These are phyloP conservation scores for Phytophthora aleatoria DNA, from an alignment of 352 stramenopile genomes.

Conservation along the genomic window DNA sequence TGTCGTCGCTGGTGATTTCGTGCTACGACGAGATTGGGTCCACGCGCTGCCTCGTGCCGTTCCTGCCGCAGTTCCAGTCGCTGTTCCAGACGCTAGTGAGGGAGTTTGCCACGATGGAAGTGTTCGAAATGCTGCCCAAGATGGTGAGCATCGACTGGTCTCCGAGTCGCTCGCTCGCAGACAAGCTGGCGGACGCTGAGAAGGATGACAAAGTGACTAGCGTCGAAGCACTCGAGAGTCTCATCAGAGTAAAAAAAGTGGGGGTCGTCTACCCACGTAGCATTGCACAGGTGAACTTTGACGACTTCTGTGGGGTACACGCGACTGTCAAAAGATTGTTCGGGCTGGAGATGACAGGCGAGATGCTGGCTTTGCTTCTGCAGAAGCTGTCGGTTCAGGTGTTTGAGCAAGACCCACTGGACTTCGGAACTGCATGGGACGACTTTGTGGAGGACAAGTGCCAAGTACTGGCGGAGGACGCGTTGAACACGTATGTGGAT, in stretches of 20 bases:
- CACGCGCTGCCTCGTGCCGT: constrained; percentile 18
- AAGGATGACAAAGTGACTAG: constrained; percentile 9
- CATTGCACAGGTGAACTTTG: constrained; percentile 31
- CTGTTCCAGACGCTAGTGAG: constrained; percentile 50
- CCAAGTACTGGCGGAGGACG: constrained; percentile 53
- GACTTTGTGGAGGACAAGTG: constrained; percentile 68
- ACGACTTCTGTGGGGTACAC: constrained; percentile 38
- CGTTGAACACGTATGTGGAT: constrained; percentile 73
- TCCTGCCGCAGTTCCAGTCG: constrained; percentile 47
- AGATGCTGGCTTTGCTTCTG: constrained; percentile 54
- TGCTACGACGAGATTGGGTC: constrained; percentile 42
- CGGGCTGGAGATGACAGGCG: constrained; percentile 58
- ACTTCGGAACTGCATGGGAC: constrained; percentile 72
- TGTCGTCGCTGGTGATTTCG: constrained; percentile 73
- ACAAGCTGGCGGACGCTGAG: constrained; percentile 17
- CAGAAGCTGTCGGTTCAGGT: constrained; percentile 36
- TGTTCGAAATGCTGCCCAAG: constrained; percentile 65
- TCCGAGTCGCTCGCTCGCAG: constrained; percentile 26
- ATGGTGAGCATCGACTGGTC: constrained; percentile 63
- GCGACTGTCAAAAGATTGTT: constrained; percentile 70
- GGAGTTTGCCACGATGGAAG: constrained; percentile 52
- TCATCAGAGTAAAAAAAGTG: constrained; percentile 48
- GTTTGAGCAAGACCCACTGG: constrained; percentile 38
- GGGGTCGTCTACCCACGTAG: constrained; percentile 22
- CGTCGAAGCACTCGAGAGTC: constrained; percentile 30